Evolutionary conservation across 225 moss, liverwort and hornwort genomes (phyloP).

Genomic region (Polytrichum formosum): DNA sequence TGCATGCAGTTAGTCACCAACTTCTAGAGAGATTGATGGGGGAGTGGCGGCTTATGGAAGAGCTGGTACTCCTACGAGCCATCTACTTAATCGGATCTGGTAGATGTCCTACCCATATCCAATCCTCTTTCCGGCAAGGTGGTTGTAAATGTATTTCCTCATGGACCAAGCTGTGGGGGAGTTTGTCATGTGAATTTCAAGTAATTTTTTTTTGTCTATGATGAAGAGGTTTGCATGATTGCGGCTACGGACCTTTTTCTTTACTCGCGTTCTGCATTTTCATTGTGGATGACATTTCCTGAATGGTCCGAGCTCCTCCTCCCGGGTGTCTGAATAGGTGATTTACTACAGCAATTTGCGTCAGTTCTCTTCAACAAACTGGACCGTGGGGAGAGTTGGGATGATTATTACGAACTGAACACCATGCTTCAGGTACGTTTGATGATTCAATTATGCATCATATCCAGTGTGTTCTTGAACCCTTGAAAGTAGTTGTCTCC

Average conservation of each 20-base stretch:
- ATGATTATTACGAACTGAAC: conserved; percentile 97
- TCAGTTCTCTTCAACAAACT: conserved; percentile 97
- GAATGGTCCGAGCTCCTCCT: background rate
- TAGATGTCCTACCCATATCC: conserved; percentile 27
- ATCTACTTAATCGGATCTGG: conserved; percentile 96
- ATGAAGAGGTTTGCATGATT: too few relatives aligned
- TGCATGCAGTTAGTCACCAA: conserved; percentile 79
- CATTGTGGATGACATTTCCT: background rate
- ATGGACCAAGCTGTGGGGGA: too few relatives aligned
- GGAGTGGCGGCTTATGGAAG: conserved; percentile 98
- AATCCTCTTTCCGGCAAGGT: background rate
- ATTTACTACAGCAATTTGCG: conserved; percentile 93
- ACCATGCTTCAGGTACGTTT: conserved; percentile 92
- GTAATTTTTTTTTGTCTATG: too few relatives aligned
- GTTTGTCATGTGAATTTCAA: too few relatives aligned
- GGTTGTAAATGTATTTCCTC: background rate
- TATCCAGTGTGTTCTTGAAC: too few relatives aligned
- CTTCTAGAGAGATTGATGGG: conserved; percentile 90
- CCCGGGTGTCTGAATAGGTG: conserved; percentile 49
- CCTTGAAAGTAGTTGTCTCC: too few relatives aligned
- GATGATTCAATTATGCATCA: too few relatives aligned
- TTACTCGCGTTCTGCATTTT: too few relatives aligned
- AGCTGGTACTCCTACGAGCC: conserved; percentile 86
- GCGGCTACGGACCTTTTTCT: too few relatives aligned
- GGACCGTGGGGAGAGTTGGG: conserved; percentile 97